Evolutionary conservation across 2,329 filamentous ascomycete species (phyloP), one percentile per base, ranked within the genome.

Genomic region (Exophiala xenobiotica): DNA sequence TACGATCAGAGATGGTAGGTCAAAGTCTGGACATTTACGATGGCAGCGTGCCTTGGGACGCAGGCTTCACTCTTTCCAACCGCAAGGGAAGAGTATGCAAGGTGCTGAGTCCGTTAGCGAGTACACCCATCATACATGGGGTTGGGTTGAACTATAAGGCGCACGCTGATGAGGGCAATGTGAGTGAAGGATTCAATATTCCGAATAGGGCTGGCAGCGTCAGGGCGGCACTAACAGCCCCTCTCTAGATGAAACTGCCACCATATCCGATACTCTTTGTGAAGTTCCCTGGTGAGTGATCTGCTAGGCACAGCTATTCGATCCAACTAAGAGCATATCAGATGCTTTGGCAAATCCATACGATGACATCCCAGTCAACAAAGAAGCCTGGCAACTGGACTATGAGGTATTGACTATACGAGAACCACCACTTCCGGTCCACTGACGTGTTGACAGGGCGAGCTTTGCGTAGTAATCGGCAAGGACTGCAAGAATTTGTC

Each of bases 311-410:
- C 7, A 27, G 26, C 12, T 27, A 12, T 7, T 27, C 26, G 26
- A 27, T 27, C 26, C 12, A 27, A 31, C 27, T 31, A 71, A 73
- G 44, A 64, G 76, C 56, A 65, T 75, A 2, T 59, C 67, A 3
- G 66, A 71, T 53, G 52, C 62, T 1, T 62, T 71, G 4, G 73
- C 79, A 16, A 87, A 87, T 0, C 72, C 90, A n/a, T 73, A 84
- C 46, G n/a, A n/a, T n/a, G n/a, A n/a, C n/a, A n/a, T n/a, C n/a
- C n/a, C n/a, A n/a, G n/a, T n/a, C n/a, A n/a, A n/a, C n/a, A n/a
- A n/a, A n/a, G n/a, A n/a, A n/a, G n/a, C n/a, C n/a, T n/a, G n/a
- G n/a, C n/a, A n/a, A n/a, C n/a, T n/a, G n/a, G n/a, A n/a, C n/a
- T n/a, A n/a, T n/a, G n/a, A n/a, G n/a, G n/a, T n/a, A n/a, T n/a